Conservation (phyloP, 371 early-diverging fungal genomes). For the Cokeromyces recurvatus region DNA sequence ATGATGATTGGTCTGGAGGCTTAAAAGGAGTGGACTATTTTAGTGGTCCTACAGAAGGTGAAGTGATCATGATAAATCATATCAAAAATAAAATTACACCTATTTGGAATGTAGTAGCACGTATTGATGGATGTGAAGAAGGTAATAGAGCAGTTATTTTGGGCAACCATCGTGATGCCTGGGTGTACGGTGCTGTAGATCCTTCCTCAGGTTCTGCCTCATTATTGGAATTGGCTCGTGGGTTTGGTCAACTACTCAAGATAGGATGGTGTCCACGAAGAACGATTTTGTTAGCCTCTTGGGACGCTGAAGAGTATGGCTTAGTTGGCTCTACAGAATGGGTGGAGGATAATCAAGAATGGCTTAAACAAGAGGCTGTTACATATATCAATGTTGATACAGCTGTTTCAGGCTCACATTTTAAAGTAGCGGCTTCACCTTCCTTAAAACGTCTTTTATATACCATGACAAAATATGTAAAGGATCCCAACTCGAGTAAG, state of each 20-base stretch:
- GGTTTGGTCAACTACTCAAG: conserved; percentile 49
- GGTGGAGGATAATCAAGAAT: conserved; percentile 60
- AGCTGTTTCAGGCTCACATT: conserved; percentile 47
- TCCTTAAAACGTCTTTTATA: conserved; percentile 45
- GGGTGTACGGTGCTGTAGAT: conserved; percentile 71
- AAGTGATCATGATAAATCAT: conserved; percentile 51
- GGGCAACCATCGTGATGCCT: conserved; percentile 70
- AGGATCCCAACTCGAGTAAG: conserved; percentile 42
- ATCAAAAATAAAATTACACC: conserved; percentile 54
- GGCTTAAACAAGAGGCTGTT: conserved; percentile 49
- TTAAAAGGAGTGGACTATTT: conserved; percentile 44
- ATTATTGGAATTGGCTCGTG: conserved; percentile 54
- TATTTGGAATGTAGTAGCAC: conserved; percentile 66
- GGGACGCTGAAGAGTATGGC: conserved; percentile 72
- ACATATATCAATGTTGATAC: conserved; percentile 61
- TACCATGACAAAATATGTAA: conserved; percentile 41
- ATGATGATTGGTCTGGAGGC: conserved; percentile 50
- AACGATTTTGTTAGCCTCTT: conserved; percentile 60
- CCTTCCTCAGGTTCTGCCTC: conserved; percentile 62
- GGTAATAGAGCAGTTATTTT: conserved; percentile 41
- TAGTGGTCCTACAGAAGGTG: conserved; percentile 53
- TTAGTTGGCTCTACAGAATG: conserved; percentile 68
- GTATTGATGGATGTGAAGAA: conserved; percentile 57
- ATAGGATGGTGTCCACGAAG: conserved; percentile 65
- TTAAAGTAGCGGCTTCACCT: conserved; percentile 51